A percentile compares a stretch with the other conserved stretches of the same genome.
Conservation (phyloP, 306 rosid genomes). For the Begonia loranthoides region DNA sequence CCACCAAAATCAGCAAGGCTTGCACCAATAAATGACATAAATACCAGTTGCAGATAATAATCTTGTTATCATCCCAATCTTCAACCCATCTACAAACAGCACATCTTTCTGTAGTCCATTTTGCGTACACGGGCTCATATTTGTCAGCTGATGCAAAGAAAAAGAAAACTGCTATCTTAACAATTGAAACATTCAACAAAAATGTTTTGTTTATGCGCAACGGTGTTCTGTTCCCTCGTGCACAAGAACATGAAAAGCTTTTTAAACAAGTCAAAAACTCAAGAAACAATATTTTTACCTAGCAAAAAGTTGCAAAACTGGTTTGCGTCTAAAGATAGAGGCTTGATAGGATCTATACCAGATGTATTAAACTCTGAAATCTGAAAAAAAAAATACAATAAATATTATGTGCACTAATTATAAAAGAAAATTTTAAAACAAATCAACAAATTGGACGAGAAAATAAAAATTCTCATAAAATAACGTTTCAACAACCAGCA, state of each 20-base stretch:
- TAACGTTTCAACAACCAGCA: no score
- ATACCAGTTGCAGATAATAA: conserved; percentile 91
- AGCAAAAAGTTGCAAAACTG: conserved; percentile 52
- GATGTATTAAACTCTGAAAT: conserved; percentile 41
- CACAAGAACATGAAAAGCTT: conserved; percentile 7
- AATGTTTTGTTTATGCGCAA: conserved; percentile 7
- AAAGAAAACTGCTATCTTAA: conserved; percentile 10
- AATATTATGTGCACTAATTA: no score
- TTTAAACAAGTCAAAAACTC: conserved; percentile 8
- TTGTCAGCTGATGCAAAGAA: conserved; percentile 42
- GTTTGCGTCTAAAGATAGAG: conserved; percentile 45
- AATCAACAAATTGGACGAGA: background rate
- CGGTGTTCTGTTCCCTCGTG: background rate
- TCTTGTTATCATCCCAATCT: conserved; percentile 96
- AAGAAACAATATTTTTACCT: conserved; percentile 30
- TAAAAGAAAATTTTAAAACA: no score
- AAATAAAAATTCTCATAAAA: background rate
- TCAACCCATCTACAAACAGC: conserved; percentile 99
- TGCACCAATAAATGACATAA: conserved; percentile 10
- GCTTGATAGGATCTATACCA: conserved; percentile 29
- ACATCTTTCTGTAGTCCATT: conserved; percentile 97
- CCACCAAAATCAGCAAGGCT: no score
- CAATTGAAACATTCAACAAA: conserved; percentile 10
- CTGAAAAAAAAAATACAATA: conserved; percentile 35
- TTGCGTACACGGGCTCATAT: conserved; percentile 72